Evolutionary conservation across 2,329 filamentous ascomycete species (phyloP).

Genomic region (Proliferodiscus dingleyae): DNA sequence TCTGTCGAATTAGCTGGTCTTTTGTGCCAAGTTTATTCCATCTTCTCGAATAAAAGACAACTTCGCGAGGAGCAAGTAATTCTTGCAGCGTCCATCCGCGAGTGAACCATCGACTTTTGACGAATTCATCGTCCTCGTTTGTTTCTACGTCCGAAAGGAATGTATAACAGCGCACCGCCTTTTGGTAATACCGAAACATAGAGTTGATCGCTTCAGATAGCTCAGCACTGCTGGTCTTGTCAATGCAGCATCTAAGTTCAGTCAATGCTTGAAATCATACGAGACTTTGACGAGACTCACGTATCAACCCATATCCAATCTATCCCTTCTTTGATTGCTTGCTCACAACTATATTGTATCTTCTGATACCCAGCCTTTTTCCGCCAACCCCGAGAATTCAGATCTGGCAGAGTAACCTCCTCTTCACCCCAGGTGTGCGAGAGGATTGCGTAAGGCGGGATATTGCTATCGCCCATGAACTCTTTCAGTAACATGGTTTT

Average conservation of each 20-base stretch:
- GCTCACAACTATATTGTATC: constrained; percentile 3
- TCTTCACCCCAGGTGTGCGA: constrained; percentile 36
- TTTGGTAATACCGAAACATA: constrained; percentile 10
- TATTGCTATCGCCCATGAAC: constrained; percentile 14
- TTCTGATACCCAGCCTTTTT: constrained; percentile 21
- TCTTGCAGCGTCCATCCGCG: too few species aligned
- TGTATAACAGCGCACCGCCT: constrained; percentile 9
- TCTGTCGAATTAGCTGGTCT: background rate
- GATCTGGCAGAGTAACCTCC: constrained; percentile 33
- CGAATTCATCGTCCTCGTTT: background rate
- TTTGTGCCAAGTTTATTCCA: constrained; percentile 1
- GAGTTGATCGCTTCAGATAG: too few species aligned
- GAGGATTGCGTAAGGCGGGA: constrained; percentile 36
- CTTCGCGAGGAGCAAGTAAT: background rate
- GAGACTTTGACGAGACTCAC: background rate
- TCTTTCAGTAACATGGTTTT: constrained; percentile 33
- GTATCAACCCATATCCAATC: constrained; percentile 13
- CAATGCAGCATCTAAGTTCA: constrained; percentile 9
- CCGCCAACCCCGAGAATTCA: background rate
- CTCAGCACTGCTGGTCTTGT: constrained; percentile 15
- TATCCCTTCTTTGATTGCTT: background rate
- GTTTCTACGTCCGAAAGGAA: constrained; percentile 9
- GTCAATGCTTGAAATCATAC: background rate
- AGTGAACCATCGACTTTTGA: background rate
- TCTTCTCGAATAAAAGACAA: constrained; percentile 4